phyloP scores from a whole-genome alignment of 805 yeast genomes.

The Wickerhamiella vanderwaltii region DNA sequence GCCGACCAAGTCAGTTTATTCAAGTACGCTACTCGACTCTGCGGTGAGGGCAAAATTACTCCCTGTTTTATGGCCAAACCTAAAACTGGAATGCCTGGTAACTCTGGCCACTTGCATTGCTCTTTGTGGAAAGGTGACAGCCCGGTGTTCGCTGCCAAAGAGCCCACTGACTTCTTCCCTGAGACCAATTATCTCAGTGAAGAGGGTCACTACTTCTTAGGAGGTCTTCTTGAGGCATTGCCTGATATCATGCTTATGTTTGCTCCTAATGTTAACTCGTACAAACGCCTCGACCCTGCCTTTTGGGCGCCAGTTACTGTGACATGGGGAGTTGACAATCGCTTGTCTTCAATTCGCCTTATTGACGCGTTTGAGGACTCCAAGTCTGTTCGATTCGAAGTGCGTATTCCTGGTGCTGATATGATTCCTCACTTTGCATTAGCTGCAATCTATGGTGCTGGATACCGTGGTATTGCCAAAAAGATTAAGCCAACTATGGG shows the following conservation, averaged over 20 bases:
- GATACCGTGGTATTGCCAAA: constrained; percentile 24
- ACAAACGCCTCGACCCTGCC: constrained; percentile 27
- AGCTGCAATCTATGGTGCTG: constrained; percentile 27
- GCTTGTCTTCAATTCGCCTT: constrained; percentile 27
- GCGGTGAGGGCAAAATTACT: constrained; percentile 22
- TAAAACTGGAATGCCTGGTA: constrained; percentile 27
- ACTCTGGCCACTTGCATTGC: constrained; percentile 28
- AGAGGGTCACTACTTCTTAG: constrained; percentile 25
- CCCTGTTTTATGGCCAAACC: constrained; percentile 32
- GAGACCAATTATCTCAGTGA: constrained; percentile 23
- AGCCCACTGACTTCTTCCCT: constrained; percentile 22
- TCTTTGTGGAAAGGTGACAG: constrained; percentile 21
- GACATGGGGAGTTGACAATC: constrained; percentile 28
- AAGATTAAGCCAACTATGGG: constrained; percentile 21
- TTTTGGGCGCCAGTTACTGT: constrained; percentile 31
- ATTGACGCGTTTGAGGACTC: constrained; percentile 23
- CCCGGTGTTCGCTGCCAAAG: constrained; percentile 24
- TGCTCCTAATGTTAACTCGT: constrained; percentile 29
- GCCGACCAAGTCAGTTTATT: constrained; percentile 27
- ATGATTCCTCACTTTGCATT: constrained; percentile 28
- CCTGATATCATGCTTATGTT: constrained; percentile 28
- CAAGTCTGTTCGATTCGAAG: constrained; percentile 25
- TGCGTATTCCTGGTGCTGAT: constrained; percentile 31
- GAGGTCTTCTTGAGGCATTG: constrained; percentile 27
- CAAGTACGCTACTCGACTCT: constrained; percentile 24